A percentile compares a stretch with the other conserved stretches of the same genome.
These are phyloP conservation scores for Neofusicoccum laricinum DNA, from an alignment of 2,329 filamentous ascomycete species.

Conservation along the genomic window DNA sequence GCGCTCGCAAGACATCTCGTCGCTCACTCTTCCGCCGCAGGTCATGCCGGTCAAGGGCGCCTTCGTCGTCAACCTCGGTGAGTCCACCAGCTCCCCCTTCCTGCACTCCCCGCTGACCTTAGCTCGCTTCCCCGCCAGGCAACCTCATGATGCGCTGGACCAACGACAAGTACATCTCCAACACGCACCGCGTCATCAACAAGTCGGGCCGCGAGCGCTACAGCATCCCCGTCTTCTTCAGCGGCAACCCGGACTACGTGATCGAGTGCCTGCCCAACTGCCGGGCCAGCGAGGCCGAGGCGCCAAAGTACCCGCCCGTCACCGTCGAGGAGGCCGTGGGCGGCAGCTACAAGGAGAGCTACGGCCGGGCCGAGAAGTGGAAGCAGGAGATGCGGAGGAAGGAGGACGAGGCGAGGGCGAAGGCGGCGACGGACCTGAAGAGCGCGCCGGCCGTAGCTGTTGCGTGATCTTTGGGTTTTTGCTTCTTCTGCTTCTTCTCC, in stretches of 20 bases:
- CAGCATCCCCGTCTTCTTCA: conserved; percentile 43
- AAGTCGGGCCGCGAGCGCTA: conserved; percentile 39
- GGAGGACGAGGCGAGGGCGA: not conserved
- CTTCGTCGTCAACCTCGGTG: conserved; percentile 33
- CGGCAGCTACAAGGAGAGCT: conserved; percentile 42
- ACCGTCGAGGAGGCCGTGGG: conserved; percentile 43
- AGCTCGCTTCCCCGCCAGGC: conserved; percentile 21
- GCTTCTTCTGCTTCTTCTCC: too few relatives aligned
- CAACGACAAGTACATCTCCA: conserved; percentile 43
- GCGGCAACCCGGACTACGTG: conserved; percentile 44
- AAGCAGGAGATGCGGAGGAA: conserved; percentile 25
- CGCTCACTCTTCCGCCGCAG: not conserved
- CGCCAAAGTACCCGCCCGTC: conserved; percentile 41
- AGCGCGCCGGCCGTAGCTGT: conserved; percentile 6
- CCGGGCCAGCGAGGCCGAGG: conserved; percentile 31
- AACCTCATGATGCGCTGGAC: conserved; percentile 44
- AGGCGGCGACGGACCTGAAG: not conserved
- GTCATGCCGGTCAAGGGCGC: conserved; percentile 22
- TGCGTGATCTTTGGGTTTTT: conserved; percentile 4
- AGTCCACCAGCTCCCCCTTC: conserved; percentile 20
- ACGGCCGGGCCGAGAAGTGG: conserved; percentile 41
- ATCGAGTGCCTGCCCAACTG: conserved; percentile 45
- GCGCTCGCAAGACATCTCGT: not conserved
- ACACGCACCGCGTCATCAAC: conserved; percentile 44
- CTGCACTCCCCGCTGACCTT: not conserved